Conservation (phyloP, 2,329 filamentous ascomycete genomes). For the Cladophialophora chaetospira region DNA sequence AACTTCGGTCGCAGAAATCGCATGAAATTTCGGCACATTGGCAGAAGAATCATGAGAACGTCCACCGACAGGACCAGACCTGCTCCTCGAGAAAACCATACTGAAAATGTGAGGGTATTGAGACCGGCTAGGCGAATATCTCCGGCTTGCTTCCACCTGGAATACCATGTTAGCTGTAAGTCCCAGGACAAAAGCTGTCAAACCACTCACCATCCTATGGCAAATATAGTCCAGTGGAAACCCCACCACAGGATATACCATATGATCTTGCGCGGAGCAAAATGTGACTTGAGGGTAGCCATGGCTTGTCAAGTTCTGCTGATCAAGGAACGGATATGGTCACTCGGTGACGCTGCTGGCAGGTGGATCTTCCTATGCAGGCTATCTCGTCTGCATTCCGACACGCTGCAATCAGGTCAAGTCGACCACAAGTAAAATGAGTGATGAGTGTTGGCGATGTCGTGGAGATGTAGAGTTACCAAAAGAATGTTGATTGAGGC, state of each 20-base stretch:
- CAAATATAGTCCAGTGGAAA: constrained; percentile 77
- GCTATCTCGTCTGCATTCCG: constrained; percentile 21
- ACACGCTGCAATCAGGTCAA: neutral
- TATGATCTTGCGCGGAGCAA: constrained; percentile 60
- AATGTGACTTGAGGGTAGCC: constrained; percentile 31
- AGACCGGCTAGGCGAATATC: constrained; percentile 72
- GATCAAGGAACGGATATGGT: neutral
- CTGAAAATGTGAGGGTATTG: constrained; percentile 81
- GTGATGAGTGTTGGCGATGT: constrained; percentile 1
- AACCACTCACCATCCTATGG: constrained; percentile 73
- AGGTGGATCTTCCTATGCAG: neutral
- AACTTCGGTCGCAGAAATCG: constrained; percentile 83
- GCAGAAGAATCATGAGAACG: constrained; percentile 82
- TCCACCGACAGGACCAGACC: constrained; percentile 84
- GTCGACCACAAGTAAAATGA: neutral
- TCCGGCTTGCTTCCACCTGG: constrained; percentile 74
- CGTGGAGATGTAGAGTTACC: neutral
- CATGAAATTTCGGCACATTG: constrained; percentile 91
- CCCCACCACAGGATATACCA: constrained; percentile 84
- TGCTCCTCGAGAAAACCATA: constrained; percentile 94
- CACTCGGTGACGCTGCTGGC: neutral
- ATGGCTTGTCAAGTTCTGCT: constrained; percentile 8
- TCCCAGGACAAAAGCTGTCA: constrained; percentile 27
- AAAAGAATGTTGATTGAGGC: constrained; percentile 20
- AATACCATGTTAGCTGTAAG: constrained; percentile 25